Percentiles rank a stretch among this genome's conserved stretches.
Evolutionary conservation across 108 stramenopile species (phyloP).

Genomic region (Cyclotella distinguenda): DNA sequence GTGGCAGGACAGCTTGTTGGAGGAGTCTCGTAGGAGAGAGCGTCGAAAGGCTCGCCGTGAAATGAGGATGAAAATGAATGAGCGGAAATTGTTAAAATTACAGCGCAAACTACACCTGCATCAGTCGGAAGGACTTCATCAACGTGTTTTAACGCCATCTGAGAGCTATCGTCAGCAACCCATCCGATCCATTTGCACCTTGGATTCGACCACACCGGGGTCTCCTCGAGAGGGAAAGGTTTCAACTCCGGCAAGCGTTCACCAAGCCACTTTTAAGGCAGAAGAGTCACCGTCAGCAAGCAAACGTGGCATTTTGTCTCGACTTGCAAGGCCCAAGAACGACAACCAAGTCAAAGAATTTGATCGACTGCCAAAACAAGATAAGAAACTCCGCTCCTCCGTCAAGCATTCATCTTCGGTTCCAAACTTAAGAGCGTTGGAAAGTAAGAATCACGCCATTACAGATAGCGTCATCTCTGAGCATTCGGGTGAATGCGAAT

Average conservation of each 20-base stretch:
- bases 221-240: neutral
- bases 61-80: conserved; percentile 42
- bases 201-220: neutral
- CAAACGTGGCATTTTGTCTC: conserved; percentile 38
- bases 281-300: conserved; percentile 9
- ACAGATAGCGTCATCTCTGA: neutral
- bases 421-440: conserved; percentile 23
- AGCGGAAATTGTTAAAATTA: conserved; percentile 58
- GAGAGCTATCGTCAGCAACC: neutral
- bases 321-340: conserved; percentile 28
- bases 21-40: conserved; percentile 59
- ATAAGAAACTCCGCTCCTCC: neutral
- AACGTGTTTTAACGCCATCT: conserved; percentile 10
- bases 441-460: neutral
- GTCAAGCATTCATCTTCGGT: conserved; percentile 16
- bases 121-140: conserved; percentile 28
- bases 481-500: neutral
- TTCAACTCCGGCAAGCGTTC: neutral
- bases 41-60: conserved; percentile 48
- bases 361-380: conserved; percentile 16
- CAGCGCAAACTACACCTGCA: conserved; percentile 65
- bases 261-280: neutral
- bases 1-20: conserved; percentile 71
- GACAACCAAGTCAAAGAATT: conserved; percentile 24
- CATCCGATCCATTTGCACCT: neutral